Percentiles rank a stretch among this genome's conserved stretches.
Evolutionary conservation across 495 filamentous ascomycete genomes (phyloP).

Genomic region (Staphylotrichum longicolle): DNA sequence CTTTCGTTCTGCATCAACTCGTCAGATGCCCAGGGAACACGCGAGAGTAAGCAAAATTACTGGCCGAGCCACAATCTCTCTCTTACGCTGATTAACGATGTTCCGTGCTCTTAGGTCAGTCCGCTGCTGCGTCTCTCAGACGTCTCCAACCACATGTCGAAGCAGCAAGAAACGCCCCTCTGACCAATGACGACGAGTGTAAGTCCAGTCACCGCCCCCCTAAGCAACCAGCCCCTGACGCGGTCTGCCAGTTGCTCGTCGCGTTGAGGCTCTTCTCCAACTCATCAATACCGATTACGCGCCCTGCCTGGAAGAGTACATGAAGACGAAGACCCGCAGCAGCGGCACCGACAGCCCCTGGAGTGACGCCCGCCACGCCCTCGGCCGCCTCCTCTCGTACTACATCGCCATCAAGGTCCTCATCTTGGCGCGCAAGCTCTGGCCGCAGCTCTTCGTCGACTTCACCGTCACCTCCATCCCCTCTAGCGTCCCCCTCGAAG

Average conservation of each 20-base stretch:
- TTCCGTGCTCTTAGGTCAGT: neutral
- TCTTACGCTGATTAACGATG: too few relatives aligned
- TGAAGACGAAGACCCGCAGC: slow-evolving; percentile 9
- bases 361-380: slow-evolving; percentile 20
- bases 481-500: slow-evolving; percentile 7
- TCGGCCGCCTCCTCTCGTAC: slow-evolving; percentile 27
- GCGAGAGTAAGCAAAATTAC: slow-evolving; percentile 8
- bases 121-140: neutral
- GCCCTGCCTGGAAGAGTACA: slow-evolving; percentile 7
- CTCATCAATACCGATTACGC: slow-evolving; percentile 9
- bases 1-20: slow-evolving; percentile 20
- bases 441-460: slow-evolving; percentile 25
- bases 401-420: slow-evolving; percentile 21
- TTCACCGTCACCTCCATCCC: slow-evolving; percentile 21
- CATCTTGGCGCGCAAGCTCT: slow-evolving; percentile 14
- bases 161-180: neutral
- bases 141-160: slow-evolving; percentile 6
- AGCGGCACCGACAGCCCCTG: slow-evolving; percentile 17
- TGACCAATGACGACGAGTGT: slow-evolving; percentile 9
- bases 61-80: too few relatives aligned
- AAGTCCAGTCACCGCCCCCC: neutral
- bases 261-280: slow-evolving; percentile 5
- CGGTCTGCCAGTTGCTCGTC: neutral
- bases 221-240: neutral
- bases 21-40: neutral